Evolutionary conservation across 2,329 filamentous ascomycete species (phyloP), one percentile per base, ranked within the genome.

Genomic region (Raffaelea ambrosiae): DNA sequence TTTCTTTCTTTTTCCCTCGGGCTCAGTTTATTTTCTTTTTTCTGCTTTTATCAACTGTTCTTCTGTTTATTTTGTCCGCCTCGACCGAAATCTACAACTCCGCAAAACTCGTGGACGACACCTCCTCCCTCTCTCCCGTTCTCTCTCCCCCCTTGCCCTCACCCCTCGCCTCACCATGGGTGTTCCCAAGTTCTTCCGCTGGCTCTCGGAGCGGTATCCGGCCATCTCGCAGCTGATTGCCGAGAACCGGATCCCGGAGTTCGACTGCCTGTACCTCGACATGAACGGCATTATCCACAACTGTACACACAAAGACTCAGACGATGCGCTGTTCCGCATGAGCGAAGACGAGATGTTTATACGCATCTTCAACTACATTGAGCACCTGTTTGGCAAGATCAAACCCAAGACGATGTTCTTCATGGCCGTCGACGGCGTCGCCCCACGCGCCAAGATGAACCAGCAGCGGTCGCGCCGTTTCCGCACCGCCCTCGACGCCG

Each of bases 231-330:
- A 97, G 74, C 76, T 98, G 60, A 98, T 98, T 63, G 89, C 91
- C 47, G 93, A 98, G 73, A 98, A 96, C 68, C 86, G 93, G 59
- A 98, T 98, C 67, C 93, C 93, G 55, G 94, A 98, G 68, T 98
- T 98, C 69, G 93, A 98, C 68, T 93, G 88, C 68, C 81, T 98
- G 53, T 98, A 98, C 69, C 81, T 94, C 58, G 88, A 94, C 62
- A 98, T 98, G 93, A 98, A 98, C 68, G 93, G 93, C 57, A 98
- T 98, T 65, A 98, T 98, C 61, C 91, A 98, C 69, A 98, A 98
- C 67, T 98, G 93, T 67, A 98, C 93, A 48, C 93, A 98, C 70
- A 95, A 93, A 62, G 91, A 98, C 68, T 84, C 88, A 21, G 90
- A 94, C 62, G 90, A 91, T 63, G 82, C 89, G 4, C 88, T 88